Conservation (phyloP, 352 stramenopile species). For the Globisporangium nagaii region DNA sequence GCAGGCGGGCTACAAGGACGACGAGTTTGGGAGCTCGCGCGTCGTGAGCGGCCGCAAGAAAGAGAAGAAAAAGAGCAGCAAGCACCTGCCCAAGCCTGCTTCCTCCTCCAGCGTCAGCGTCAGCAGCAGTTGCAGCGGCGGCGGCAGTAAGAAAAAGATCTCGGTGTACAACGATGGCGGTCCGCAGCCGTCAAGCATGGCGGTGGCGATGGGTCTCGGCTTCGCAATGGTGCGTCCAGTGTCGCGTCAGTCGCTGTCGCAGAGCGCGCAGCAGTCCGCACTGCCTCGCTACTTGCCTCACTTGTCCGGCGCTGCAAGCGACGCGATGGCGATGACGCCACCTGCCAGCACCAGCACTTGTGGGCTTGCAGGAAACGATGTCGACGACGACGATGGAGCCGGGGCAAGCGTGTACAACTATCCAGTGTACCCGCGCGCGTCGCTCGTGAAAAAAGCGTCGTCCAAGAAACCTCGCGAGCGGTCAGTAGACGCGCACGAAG, state of each 20-base stretch:
- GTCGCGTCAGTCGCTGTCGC: constrained; percentile 31
- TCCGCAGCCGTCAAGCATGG: constrained; percentile 8
- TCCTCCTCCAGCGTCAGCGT: constrained; percentile 16
- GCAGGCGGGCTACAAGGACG: constrained; percentile 20
- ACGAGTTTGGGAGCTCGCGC: constrained; percentile 20
- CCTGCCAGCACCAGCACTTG: not conserved
- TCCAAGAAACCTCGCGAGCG: constrained; percentile 46
- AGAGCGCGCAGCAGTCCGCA: constrained; percentile 17
- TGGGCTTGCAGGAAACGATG: constrained; percentile 3
- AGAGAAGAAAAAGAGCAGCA: constrained; percentile 33
- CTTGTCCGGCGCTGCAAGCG: constrained; percentile 18
- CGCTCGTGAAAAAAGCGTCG: constrained; percentile 33
- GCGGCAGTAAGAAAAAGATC: constrained; percentile 30
- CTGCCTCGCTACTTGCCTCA: constrained; percentile 43
- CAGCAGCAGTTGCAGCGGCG: constrained; percentile 17
- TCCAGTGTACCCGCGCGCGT: constrained; percentile 35
- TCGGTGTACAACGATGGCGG: not conserved
- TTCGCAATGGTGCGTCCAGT: constrained; percentile 37
- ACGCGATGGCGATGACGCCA: constrained; percentile 13
- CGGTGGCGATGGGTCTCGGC: constrained; percentile 12
- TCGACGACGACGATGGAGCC: constrained; percentile 19
- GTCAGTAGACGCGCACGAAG: constrained; percentile 24
- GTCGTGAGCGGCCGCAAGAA: constrained; percentile 24
- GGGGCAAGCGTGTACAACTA: constrained; percentile 50
- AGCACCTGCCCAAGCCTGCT: constrained; percentile 36